Percentiles rank a stretch among this genome's conserved stretches.
Conservation (phyloP, 73 alveolate genomes). For the Paramecium sonneborni region DNA sequence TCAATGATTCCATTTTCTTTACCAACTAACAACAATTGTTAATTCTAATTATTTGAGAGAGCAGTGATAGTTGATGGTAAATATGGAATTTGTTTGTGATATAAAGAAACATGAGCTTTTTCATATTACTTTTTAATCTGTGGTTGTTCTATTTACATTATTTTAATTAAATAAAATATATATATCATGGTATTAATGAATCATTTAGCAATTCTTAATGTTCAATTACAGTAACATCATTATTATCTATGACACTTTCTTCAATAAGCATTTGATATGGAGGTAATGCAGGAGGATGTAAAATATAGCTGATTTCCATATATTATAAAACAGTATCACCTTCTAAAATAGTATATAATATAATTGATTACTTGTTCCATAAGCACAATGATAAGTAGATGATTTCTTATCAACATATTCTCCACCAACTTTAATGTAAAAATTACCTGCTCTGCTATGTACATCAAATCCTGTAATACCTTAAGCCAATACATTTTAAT, state of each 20-base stretch:
- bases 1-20: constrained; percentile 50
- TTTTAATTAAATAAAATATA: background rate
- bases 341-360: background rate
- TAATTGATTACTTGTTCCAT: background rate
- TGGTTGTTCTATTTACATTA: constrained; percentile 29
- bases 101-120: constrained; percentile 21
- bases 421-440: constrained; percentile 26
- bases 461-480: constrained; percentile 56
- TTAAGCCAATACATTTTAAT: constrained; percentile 40
- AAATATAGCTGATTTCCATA: background rate
- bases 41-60: background rate
- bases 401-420: constrained; percentile 32
- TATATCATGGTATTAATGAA: background rate
- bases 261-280: constrained; percentile 7
- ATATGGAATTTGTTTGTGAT: background rate
- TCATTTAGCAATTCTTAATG: background rate
- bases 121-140: constrained; percentile 21
- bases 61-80: constrained; percentile 37
- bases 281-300: constrained; percentile 52
- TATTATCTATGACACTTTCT: background rate
- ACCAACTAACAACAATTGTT: background rate
- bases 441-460: background rate
- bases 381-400: constrained; percentile 25
- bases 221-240: background rate
- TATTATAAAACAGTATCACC: constrained; percentile 33